These are phyloP conservation scores for Cadophora luteo-olivacea DNA, from an alignment of 2,329 filamentous ascomycete species.

Conservation along the genomic window DNA sequence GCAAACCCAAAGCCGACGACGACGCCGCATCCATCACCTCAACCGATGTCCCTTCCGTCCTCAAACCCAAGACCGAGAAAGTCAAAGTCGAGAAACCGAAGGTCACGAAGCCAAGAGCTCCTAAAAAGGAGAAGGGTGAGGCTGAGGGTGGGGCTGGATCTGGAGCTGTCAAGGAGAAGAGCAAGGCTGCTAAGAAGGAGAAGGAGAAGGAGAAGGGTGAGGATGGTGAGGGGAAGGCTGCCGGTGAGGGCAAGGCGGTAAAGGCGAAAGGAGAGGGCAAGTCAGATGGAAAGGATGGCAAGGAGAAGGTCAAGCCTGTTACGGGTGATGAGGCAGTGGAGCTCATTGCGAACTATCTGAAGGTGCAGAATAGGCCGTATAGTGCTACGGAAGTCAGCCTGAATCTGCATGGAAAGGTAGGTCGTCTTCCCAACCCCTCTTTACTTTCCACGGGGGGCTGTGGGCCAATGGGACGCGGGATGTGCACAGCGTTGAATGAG, in stretches of 20 bases:
- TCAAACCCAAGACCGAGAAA: slow-evolving; percentile 30
- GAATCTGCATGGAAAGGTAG: slow-evolving; percentile 65
- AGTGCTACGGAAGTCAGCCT: slow-evolving; percentile 60
- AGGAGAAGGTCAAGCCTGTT: slow-evolving; percentile 41
- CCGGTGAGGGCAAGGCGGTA: not conserved
- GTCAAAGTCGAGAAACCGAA: slow-evolving; percentile 29
- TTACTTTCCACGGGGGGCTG: not conserved
- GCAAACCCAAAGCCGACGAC: slow-evolving; percentile 32
- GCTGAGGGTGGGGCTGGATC: slow-evolving; percentile 20
- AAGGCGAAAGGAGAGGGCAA: slow-evolving; percentile 11
- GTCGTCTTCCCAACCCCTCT: not conserved
- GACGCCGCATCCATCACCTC: not conserved
- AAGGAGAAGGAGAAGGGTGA: not conserved
- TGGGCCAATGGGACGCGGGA: not conserved
- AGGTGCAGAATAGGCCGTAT: slow-evolving; percentile 49
- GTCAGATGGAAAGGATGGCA: slow-evolving; percentile 38
- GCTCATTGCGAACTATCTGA: slow-evolving; percentile 47
- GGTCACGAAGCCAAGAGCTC: slow-evolving; percentile 23
- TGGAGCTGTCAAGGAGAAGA: slow-evolving; percentile 12
- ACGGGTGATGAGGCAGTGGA: slow-evolving; percentile 44
- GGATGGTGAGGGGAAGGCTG: slow-evolving; percentile 11
- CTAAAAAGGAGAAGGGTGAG: slow-evolving; percentile 21
- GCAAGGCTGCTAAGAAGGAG: slow-evolving; percentile 14
- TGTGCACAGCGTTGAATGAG: not conserved
- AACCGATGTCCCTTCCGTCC: not conserved